phyloP scores from a whole-genome alignment of 73 alveolate genomes.

The Effrenium voratum region DNA sequence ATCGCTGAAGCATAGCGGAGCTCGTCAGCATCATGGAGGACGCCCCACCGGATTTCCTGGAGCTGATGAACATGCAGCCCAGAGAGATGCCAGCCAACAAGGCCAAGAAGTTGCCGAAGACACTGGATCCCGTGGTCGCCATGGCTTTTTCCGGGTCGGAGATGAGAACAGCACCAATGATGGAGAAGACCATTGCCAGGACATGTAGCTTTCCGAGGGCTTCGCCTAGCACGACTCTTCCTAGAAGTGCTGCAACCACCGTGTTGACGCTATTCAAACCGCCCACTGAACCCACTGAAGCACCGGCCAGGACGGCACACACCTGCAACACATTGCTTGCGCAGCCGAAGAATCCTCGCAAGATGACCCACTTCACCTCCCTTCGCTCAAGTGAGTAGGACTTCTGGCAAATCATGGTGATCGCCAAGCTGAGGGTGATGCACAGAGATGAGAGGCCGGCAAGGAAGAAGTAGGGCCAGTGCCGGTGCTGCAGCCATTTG shows the following conservation, averaged over 20 bases:
- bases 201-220: background rate
- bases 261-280: background rate
- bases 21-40: background rate
- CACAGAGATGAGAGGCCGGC: background rate
- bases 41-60: background rate
- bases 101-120: background rate
- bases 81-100: background rate
- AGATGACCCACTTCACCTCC: slow-evolving; percentile 1
- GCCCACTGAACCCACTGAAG: background rate
- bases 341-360: background rate
- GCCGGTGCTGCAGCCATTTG: background rate
- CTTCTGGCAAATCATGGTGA: background rate
- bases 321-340: background rate
- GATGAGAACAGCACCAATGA: slow-evolving; percentile 16
- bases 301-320: background rate
- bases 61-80: background rate
- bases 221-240: background rate
- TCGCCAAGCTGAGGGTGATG: background rate
- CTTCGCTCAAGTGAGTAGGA: background rate
- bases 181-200: background rate
- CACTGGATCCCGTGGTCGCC: background rate
- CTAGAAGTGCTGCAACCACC: background rate
- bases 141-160: background rate
- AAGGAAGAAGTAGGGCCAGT: background rate
- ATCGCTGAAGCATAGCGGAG: background rate